Conservation (phyloP, 2,329 filamentous ascomycete species). For the Fusarium sp. region DNA sequence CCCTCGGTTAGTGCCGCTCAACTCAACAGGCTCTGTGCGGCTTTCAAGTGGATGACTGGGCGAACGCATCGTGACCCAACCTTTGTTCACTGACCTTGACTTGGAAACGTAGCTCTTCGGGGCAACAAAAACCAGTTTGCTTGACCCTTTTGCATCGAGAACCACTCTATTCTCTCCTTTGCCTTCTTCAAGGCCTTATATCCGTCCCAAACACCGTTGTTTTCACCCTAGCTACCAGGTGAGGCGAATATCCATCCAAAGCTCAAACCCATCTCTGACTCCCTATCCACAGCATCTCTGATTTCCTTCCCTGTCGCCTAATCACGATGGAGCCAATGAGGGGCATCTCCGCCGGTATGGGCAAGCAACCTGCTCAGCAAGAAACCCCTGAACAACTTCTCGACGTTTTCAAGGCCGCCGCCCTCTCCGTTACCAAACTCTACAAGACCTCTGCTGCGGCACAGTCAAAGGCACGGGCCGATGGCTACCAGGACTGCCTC, state of each 20-base stretch:
- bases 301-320: slow-evolving; percentile 4
- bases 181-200: background rate
- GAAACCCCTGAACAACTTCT: slow-evolving; percentile 74
- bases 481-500: slow-evolving; percentile 93
- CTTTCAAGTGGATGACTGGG: slow-evolving; percentile 37
- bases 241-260: slow-evolving; percentile 25
- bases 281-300: slow-evolving; percentile 11
- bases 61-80: slow-evolving; percentile 37
- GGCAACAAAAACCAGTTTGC: slow-evolving; percentile 23
- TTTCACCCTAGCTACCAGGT: slow-evolving; percentile 7
- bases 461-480: slow-evolving; percentile 77
- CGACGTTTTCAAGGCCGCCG: slow-evolving; percentile 90
- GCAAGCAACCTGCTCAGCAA: slow-evolving; percentile 48
- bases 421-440: slow-evolving; percentile 92
- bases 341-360: slow-evolving; percentile 44
- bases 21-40: slow-evolving; percentile 41
- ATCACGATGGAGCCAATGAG: slow-evolving; percentile 50
- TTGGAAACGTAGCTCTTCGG: slow-evolving; percentile 23
- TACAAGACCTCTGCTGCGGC: slow-evolving; percentile 90
- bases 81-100: slow-evolving; percentile 27
- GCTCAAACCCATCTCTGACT: slow-evolving; percentile 25
- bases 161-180: background rate
- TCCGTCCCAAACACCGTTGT: background rate
- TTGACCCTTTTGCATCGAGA: slow-evolving; percentile 11
- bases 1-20: slow-evolving; percentile 46